These are phyloP conservation scores for Gossypium raimondii DNA, from an alignment of 345 rosid genomes.

Conservation along the genomic window DNA sequence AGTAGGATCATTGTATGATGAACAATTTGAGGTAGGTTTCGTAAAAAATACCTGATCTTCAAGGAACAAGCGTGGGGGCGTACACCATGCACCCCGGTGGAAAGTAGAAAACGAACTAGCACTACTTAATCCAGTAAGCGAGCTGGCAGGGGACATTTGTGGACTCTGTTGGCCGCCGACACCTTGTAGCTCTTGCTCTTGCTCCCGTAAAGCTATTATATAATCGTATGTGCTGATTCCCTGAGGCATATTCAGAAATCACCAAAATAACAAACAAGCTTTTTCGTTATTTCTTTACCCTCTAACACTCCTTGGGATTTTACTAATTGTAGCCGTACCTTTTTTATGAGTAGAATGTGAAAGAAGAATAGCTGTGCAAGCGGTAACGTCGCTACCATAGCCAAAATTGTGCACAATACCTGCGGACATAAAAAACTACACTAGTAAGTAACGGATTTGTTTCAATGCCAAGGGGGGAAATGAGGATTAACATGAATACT, in stretches of 20 bases:
- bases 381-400: conserved; percentile 91
- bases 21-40: not conserved
- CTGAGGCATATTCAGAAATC: conserved; percentile 29
- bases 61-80: conserved; percentile 88
- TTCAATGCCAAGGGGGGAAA: not conserved
- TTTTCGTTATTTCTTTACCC: not conserved
- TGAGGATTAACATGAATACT: conserved; percentile 26
- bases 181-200: conserved; percentile 92
- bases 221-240: conserved; percentile 98
- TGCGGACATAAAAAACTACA: conserved; percentile 29
- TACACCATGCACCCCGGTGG: conserved; percentile 97
- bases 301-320: not conserved
- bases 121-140: conserved; percentile 93
- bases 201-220: conserved; percentile 93
- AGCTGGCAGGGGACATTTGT: conserved; percentile 94
- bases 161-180: conserved; percentile 85
- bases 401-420: conserved; percentile 81
- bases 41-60: conserved; percentile 81
- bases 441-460: not conserved
- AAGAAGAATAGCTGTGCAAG: conserved; percentile 97
- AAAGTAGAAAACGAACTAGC: conserved; percentile 92
- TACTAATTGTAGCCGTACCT: conserved; percentile 41
- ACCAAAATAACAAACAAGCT: not conserved
- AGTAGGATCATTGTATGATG: too few species aligned
- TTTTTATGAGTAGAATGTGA: conserved; percentile 88